phyloP scores from a whole-genome alignment of 2,329 filamentous ascomycete species.

The Aspergillus sp. region DNA sequence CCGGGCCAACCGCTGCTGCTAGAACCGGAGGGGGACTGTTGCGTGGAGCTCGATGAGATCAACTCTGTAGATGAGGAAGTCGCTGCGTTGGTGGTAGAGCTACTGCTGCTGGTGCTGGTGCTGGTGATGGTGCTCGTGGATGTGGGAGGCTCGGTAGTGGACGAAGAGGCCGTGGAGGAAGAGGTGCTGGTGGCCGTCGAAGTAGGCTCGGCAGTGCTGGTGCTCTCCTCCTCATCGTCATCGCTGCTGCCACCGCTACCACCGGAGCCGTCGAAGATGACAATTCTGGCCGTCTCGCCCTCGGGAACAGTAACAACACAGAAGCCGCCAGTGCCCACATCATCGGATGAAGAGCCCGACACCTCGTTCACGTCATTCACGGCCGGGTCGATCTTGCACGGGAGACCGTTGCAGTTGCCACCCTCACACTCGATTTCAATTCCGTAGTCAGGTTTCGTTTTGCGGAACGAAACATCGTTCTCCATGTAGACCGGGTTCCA shows the following conservation, averaged over 20 bases:
- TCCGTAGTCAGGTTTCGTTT: slow-evolving; percentile 63
- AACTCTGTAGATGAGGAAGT: slow-evolving; percentile 8
- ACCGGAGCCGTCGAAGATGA: slow-evolving; percentile 54
- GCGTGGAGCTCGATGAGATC: neutral
- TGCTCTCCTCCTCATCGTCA: slow-evolving; percentile 8
- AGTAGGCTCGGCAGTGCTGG: slow-evolving; percentile 13
- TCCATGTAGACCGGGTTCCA: slow-evolving; percentile 74
- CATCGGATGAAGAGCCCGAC: slow-evolving; percentile 55
- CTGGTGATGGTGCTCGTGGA: slow-evolving; percentile 9
- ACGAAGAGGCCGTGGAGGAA: slow-evolving; percentile 14
- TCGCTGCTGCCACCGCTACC: slow-evolving; percentile 16
- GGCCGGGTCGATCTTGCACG: slow-evolving; percentile 68
- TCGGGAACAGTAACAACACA: slow-evolving; percentile 74
- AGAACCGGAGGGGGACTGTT: slow-evolving; percentile 6
- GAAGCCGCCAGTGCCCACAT: slow-evolving; percentile 68
- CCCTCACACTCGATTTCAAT: slow-evolving; percentile 68
- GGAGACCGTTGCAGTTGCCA: slow-evolving; percentile 68
- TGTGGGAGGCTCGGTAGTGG: slow-evolving; percentile 12
- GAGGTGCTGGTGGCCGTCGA: slow-evolving; percentile 6
- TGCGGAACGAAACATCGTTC: slow-evolving; percentile 51
- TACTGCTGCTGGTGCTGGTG: slow-evolving; percentile 11
- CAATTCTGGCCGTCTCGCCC: slow-evolving; percentile 65
- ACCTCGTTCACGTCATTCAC: slow-evolving; percentile 59
- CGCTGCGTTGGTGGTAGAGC: slow-evolving; percentile 11
- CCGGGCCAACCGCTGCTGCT: slow-evolving; percentile 12